These are phyloP conservation scores for Spathaspora girioi DNA, from an alignment of 805 yeast genomes.

Conservation along the genomic window DNA sequence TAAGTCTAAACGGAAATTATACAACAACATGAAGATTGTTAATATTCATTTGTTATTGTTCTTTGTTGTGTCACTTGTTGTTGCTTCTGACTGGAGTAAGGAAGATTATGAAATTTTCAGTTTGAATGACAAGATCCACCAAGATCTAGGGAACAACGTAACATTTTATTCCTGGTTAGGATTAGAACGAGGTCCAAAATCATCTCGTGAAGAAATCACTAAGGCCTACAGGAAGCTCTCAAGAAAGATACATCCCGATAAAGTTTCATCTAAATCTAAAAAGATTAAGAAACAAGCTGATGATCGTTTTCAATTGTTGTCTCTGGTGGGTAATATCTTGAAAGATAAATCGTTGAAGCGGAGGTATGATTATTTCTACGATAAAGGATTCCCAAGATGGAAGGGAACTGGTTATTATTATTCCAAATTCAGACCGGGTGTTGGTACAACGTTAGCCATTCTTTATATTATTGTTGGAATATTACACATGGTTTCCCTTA, in stretches of 20 bases:
- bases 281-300: slow-evolving; percentile 47
- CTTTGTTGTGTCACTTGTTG: slow-evolving; percentile 8
- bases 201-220: slow-evolving; percentile 51
- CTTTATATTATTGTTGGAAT: slow-evolving; percentile 48
- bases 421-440: slow-evolving; percentile 66
- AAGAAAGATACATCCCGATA: slow-evolving; percentile 82
- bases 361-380: slow-evolving; percentile 79
- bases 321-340: slow-evolving; percentile 70
- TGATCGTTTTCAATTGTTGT: slow-evolving; percentile 73
- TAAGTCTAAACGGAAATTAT: neutral
- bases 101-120: slow-evolving; percentile 81
- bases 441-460: slow-evolving; percentile 46
- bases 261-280: slow-evolving; percentile 31
- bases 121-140: slow-evolving; percentile 58
- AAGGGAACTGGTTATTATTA: slow-evolving; percentile 65
- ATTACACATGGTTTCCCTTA: slow-evolving; percentile 57
- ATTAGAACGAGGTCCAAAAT: slow-evolving; percentile 41
- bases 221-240: slow-evolving; percentile 71
- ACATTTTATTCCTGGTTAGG: slow-evolving; percentile 70
- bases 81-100: slow-evolving; percentile 48
- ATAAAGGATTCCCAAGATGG: slow-evolving; percentile 83
- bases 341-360: slow-evolving; percentile 52
- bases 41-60: slow-evolving; percentile 1
- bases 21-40: neutral
- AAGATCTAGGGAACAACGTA: slow-evolving; percentile 57